Evolutionary conservation across 2,329 filamentous ascomycete species (phyloP), one percentile per base, ranked within the genome.

Genomic region (Hysterium pulicare): DNA sequence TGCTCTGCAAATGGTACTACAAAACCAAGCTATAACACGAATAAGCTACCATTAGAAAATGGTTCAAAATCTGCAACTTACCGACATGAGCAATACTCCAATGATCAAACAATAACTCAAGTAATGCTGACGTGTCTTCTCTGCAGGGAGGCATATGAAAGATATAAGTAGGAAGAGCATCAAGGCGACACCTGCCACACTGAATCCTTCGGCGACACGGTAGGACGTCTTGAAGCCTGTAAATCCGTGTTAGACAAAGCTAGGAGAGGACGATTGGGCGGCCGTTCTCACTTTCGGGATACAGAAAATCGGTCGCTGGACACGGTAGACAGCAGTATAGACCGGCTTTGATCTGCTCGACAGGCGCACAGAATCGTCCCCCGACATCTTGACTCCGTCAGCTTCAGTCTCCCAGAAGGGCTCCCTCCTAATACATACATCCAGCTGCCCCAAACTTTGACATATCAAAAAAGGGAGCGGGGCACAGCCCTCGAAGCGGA

Each of bases 41-140:
- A 11, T 17, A 36, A 20, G 13, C 20, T 17, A 26, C 13, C 4
- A 8, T 19, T 11, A 13, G 10, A 6, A 6, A 9, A 15, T 21
- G 24, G 13, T 7, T 11, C 10, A 2, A 11, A 8, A 7, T 10
- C n/a, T 10, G 38, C 33, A 15, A 74, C 86, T 73, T 71, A 90
- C 87, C 63, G 86, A 86, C 78, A 97, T 87, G 44, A 91, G 74
- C 32, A 85, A 71, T 31, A 91, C 81, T 4, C 81, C 87, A 33
- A 87, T 67, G 4, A 87, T 86, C 39, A 97, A 74, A 63, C 89
- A 93, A 50, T 96, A 85, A 61, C 87, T 96, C 28, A 98, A 74
- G 60, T 97, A 97, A 66, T 98, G 93, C 40, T 90, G 83, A 59
- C 89, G 82, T 5, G 93, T 96, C 72, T 88, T 91, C 56, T 95